A percentile compares a stretch with the other conserved stretches of the same genome.
These are phyloP conservation scores for Trichomonas vaginalis DNA, from an alignment of 208 protist genomes.

Conservation along the genomic window DNA sequence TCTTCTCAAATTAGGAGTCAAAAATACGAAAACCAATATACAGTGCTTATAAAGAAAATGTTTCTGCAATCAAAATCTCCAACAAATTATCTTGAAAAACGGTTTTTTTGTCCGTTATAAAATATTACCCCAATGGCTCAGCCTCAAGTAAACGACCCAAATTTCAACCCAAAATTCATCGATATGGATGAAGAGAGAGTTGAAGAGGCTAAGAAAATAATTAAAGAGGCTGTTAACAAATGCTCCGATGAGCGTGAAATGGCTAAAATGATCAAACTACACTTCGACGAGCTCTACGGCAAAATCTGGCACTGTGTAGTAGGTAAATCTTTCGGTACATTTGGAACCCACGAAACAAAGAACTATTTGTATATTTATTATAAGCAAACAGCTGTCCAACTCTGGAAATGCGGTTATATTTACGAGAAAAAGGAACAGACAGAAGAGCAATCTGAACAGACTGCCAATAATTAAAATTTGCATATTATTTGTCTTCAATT, in stretches of 20 bases:
- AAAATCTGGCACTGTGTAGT: conserved; percentile 99
- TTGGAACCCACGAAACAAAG: conserved; percentile 98
- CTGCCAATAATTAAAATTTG: too few species aligned
- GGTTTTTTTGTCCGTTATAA: neutral
- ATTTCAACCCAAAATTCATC: conserved; percentile 50
- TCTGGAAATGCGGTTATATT: conserved; percentile 82
- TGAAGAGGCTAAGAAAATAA: conserved; percentile 87
- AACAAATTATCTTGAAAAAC: too few species aligned
- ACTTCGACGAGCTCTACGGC: conserved; percentile 92
- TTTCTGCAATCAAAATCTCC: too few species aligned
- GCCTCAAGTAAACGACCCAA: neutral
- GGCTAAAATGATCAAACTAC: conserved; percentile 98
- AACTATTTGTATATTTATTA: conserved; percentile 99
- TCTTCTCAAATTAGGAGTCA: too few species aligned
- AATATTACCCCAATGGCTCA: neutral
- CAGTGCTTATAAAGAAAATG: too few species aligned
- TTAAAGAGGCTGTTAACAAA: conserved; percentile 60
- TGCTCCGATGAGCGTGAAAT: conserved; percentile 92
- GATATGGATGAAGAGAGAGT: conserved; percentile 63
- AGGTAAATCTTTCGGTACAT: conserved; percentile 98
- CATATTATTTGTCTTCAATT: too few species aligned
- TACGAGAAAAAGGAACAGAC: neutral
- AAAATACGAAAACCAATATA: too few species aligned
- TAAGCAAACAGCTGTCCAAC: conserved; percentile 91
- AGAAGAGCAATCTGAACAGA: neutral